Evolutionary conservation across 495 filamentous ascomycete genomes (phyloP), one percentile per base, ranked within the genome.

Genomic region (Lepidopterella palustris): DNA sequence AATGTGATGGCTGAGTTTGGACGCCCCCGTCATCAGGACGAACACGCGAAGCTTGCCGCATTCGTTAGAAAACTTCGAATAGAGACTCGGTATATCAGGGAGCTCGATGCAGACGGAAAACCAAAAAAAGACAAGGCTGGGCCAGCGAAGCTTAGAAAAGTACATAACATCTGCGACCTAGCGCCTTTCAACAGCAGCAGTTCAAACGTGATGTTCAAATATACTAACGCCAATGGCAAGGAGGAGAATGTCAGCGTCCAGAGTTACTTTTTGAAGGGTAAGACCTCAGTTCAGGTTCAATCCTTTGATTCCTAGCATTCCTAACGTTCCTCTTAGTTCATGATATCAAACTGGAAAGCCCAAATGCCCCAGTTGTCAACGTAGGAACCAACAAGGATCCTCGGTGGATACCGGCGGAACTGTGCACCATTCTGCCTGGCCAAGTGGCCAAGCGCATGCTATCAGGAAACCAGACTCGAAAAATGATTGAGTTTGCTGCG

Each of bases 401-500:
- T 0, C 74, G 74, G 21, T 92, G 87, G 62, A 64, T 89, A 47
- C 84, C 89, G 0, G 77, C 82, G 0, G 87, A 95, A 61, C 71
- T 85, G 5, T 84, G 85, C 64, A 65, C 65, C 2, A 79, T 95
- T 6, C 61, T 84, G 4, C 79, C 82, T 6, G 89, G 89, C 0
- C 89, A 96, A 67, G 63, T 80, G 9, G 69, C 84, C 13, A 75
- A 76, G 57, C 65, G 73, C 1, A 83, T 84, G 68, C 76, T 90
- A 23, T 70, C 65, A 13, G 70, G 76, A 0, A 68, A 73, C 2
- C 87, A 90, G 63, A 86, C 84, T 0, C 69, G 76, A 0, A 52
- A 70, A 0, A 92, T 92, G 86, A 78, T 89, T 21, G 67, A 65
- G 1, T 88, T 91, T 68, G 84, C 90, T 0, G 87, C 85, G 31